These are phyloP conservation scores for Nannochloropsis gaditana DNA, from an alignment of 108 stramenopile genomes.

Conservation along the genomic window DNA sequence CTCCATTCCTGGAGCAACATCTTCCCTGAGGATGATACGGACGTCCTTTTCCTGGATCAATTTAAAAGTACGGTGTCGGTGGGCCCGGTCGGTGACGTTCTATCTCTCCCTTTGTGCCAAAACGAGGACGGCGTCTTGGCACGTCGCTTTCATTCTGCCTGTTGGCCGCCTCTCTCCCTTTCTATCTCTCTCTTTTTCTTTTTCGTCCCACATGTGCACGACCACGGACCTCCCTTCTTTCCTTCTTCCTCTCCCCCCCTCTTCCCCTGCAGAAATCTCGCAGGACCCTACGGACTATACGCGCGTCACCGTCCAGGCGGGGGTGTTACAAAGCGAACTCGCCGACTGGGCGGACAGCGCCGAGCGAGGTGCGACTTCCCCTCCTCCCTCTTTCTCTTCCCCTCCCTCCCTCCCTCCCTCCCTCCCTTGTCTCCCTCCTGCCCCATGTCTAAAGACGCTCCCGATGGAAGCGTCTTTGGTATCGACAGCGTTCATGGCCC, in stretches of 20 bases:
- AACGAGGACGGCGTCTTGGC: not conserved
- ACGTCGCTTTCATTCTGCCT: not conserved
- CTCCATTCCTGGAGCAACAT: constrained; percentile 2
- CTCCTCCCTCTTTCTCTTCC: not conserved
- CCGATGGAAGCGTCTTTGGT: no score
- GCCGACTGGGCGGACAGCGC: not conserved
- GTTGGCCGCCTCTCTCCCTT: not conserved
- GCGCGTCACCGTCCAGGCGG: not conserved
- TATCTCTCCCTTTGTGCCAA: not conserved
- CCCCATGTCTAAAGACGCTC: not conserved
- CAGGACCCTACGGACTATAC: not conserved
- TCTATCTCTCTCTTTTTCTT: not conserved
- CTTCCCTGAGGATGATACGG: not conserved
- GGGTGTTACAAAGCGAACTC: not conserved
- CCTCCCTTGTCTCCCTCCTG: not conserved
- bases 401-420: not conserved
- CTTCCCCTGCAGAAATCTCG: not conserved
- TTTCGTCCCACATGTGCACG: not conserved
- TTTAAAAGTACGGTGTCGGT: not conserved
- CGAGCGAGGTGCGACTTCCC: not conserved
- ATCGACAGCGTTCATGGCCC: no score
- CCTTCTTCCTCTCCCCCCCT: not conserved
- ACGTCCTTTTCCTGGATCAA: not conserved
- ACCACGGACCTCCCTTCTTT: not conserved
- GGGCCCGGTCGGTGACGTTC: not conserved